These are phyloP conservation scores for Phaeophleospora eucalypticola DNA, from an alignment of 2,329 filamentous ascomycete genomes.

Conservation along the genomic window DNA sequence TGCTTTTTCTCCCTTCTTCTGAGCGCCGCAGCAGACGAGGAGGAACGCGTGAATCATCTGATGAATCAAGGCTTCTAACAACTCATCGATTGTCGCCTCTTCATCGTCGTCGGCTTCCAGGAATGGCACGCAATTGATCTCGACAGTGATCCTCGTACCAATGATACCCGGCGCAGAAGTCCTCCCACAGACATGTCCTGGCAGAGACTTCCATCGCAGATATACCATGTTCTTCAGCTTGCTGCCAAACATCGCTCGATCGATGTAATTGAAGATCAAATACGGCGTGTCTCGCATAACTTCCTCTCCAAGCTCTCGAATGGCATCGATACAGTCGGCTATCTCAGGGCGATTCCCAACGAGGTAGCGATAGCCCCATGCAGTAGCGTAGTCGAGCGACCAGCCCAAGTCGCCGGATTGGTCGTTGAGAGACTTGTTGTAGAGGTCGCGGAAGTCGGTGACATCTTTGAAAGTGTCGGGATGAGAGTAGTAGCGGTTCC, in stretches of 20 bases:
- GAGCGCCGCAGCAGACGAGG: slow-evolving; percentile 39
- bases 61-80: slow-evolving; percentile 39
- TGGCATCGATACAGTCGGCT: slow-evolving; percentile 24
- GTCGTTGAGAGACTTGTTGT: slow-evolving; percentile 19
- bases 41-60: slow-evolving; percentile 47
- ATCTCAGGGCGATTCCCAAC: slow-evolving; percentile 23
- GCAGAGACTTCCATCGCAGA: slow-evolving; percentile 30
- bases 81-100: slow-evolving; percentile 29
- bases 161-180: slow-evolving; percentile 34
- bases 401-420: slow-evolving; percentile 34
- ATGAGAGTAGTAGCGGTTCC: not conserved
- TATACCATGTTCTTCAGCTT: slow-evolving; percentile 38
- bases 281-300: slow-evolving; percentile 29
- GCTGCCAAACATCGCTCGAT: slow-evolving; percentile 35
- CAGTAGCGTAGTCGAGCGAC: slow-evolving; percentile 41
- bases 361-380: slow-evolving; percentile 36
- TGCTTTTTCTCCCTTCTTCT: slow-evolving; percentile 27
- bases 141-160: slow-evolving; percentile 34
- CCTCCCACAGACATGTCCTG: slow-evolving; percentile 30
- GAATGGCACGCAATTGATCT: slow-evolving; percentile 28
- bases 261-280: slow-evolving; percentile 36
- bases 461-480: not conserved
- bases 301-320: slow-evolving; percentile 15
- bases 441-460: slow-evolving; percentile 10
- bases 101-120: not conserved